A percentile compares a stretch with the other conserved stretches of the same genome.
Conservation (phyloP, 2,329 filamentous ascomycete species). For the Zasmidium citrigriseum region DNA sequence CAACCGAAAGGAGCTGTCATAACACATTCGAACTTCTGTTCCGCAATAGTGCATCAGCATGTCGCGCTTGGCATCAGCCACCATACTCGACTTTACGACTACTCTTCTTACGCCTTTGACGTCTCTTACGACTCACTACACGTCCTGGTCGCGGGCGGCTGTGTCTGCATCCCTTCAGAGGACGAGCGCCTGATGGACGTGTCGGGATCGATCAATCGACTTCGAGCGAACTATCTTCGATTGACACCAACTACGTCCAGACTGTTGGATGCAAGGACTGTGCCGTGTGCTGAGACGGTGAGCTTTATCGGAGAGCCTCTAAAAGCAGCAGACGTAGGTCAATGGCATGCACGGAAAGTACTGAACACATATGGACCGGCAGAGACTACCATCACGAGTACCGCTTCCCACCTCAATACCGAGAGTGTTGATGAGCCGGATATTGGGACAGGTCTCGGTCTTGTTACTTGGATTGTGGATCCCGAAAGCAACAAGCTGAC, state of each 20-base stretch:
- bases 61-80: slow-evolving; percentile 7
- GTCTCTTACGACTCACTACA: slow-evolving; percentile 25
- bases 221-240: slow-evolving; percentile 44
- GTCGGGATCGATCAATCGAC: slow-evolving; percentile 3
- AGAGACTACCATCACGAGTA: slow-evolving; percentile 27
- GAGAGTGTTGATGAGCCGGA: not conserved
- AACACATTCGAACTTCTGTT: slow-evolving; percentile 11
- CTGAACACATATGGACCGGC: slow-evolving; percentile 48
- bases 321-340: not conserved
- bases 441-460: slow-evolving; percentile 1
- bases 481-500: slow-evolving; percentile 47
- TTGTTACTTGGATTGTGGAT: slow-evolving; percentile 13
- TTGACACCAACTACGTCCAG: slow-evolving; percentile 59
- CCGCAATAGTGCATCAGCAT: slow-evolving; percentile 8
- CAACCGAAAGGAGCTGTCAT: slow-evolving; percentile 6
- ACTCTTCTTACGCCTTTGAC: slow-evolving; percentile 27
- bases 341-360: slow-evolving; percentile 19
- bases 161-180: not conserved
- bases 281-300: not conserved
- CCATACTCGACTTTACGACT: slow-evolving; percentile 22
- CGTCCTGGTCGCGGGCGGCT: slow-evolving; percentile 15
- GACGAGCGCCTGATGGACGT: slow-evolving; percentile 4
- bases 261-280: slow-evolving; percentile 45
- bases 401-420: not conserved
- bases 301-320: not conserved